These are phyloP conservation scores for Neurospora crassa DNA, from an alignment of 2,329 filamentous ascomycete genomes.

Conservation along the genomic window DNA sequence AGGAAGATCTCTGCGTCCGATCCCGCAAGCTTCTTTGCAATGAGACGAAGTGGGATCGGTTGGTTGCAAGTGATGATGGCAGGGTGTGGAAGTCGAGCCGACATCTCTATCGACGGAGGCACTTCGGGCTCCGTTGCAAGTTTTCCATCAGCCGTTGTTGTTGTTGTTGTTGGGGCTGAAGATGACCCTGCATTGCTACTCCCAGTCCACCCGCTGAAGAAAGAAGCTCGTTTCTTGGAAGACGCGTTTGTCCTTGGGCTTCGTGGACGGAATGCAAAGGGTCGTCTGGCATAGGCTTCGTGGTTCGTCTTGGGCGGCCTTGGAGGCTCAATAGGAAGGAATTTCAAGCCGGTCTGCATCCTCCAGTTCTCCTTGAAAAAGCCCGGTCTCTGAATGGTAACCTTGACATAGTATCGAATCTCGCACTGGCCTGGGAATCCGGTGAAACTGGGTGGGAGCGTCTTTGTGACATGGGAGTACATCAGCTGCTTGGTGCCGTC, in stretches of 20 bases:
- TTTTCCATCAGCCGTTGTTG: conserved; percentile 1
- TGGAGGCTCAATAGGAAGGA: conserved; percentile 87
- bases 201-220: conserved; percentile 15
- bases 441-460: conserved; percentile 80
- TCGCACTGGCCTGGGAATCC: conserved; percentile 81
- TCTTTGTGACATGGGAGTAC: conserved; percentile 67
- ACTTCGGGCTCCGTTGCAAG: conserved; percentile 23
- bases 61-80: conserved; percentile 84
- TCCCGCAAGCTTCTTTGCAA: conserved; percentile 67
- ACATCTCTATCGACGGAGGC: conserved; percentile 64
- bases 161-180: neutral
- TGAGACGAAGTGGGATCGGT: conserved; percentile 67
- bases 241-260: conserved; percentile 20
- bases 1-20: conserved; percentile 64
- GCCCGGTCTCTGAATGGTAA: conserved; percentile 81
- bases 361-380: conserved; percentile 88
- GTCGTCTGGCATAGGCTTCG: conserved; percentile 76
- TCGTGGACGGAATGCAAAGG: conserved; percentile 45
- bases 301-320: conserved; percentile 56
- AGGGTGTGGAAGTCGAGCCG: conserved; percentile 75
- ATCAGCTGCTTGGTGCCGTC: conserved; percentile 53
- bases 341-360: conserved; percentile 60
- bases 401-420: conserved; percentile 90
- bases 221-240: conserved; percentile 41
- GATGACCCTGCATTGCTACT: neutral